Percentiles rank a stretch among this genome's conserved stretches.
Evolutionary conservation across 345 rosid genomes (phyloP).

Genomic region (Boechera stricta): DNA sequence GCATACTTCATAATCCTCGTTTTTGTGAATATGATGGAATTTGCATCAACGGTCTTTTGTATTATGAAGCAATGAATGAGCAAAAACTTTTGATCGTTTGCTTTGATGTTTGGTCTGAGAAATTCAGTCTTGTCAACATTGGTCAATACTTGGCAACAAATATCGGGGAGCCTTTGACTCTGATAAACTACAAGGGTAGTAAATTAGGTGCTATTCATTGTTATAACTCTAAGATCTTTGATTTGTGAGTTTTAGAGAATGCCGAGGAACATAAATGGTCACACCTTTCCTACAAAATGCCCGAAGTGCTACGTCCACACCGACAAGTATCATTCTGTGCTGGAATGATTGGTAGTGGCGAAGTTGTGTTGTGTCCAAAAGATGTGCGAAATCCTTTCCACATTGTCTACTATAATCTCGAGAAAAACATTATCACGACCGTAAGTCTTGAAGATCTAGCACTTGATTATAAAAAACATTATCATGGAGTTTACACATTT

Average conservation of each 20-base stretch:
- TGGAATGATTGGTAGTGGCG: neutral
- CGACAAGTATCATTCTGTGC: neutral
- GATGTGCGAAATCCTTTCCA: neutral
- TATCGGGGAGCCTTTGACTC: neutral
- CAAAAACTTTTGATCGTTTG: no score
- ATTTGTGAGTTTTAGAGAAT: neutral
- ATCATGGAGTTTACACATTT: neutral
- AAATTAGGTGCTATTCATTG: neutral
- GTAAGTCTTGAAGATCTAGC: neutral
- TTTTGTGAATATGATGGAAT: no score
- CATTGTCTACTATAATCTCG: neutral
- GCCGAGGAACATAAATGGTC: constrained; percentile 18
- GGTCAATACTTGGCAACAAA: neutral
- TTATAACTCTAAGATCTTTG: neutral
- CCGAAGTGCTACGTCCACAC: neutral
- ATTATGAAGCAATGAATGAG: no score
- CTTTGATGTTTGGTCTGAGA: no score
- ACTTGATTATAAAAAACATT: neutral
- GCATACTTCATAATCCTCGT: no score
- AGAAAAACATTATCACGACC: neutral
- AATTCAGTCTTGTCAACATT: neutral
- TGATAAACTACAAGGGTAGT: neutral
- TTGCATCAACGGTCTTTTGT: no score
- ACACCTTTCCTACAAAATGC: neutral
- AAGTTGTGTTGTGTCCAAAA: neutral